Evolutionary conservation across 176 grass and related monocot species (phyloP).

Genomic region (Ananas comosus): DNA sequence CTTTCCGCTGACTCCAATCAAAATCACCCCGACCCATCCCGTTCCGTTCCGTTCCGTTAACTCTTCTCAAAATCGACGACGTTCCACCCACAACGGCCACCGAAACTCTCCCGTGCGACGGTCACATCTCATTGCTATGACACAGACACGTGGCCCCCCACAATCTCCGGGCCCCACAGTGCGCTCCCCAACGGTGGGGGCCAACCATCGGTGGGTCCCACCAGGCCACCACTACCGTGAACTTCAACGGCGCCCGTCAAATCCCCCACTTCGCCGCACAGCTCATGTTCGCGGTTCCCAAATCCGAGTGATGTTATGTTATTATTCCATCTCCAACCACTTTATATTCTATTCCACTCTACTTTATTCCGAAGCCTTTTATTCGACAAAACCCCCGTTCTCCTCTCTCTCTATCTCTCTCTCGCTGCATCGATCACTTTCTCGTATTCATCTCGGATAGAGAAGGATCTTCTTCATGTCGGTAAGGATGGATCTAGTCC

Average conservation of each 20-base stretch:
- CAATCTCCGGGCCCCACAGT: too few relatives aligned
- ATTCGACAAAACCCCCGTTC: too few relatives aligned
- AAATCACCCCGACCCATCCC: neutral
- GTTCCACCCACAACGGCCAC: neutral
- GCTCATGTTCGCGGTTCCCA: neutral
- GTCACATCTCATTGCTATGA: too few relatives aligned
- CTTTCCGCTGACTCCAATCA: neutral
- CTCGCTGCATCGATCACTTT: neutral
- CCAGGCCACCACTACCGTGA: too few relatives aligned
- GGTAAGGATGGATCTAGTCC: neutral
- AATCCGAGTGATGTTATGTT: neutral
- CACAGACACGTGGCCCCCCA: too few relatives aligned
- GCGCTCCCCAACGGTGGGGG: too few relatives aligned
- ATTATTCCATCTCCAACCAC: neutral
- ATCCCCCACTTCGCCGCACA: too few relatives aligned
- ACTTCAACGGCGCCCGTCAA: too few relatives aligned
- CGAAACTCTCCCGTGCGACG: too few relatives aligned
- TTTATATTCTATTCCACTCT: too few relatives aligned
- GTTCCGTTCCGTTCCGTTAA: neutral
- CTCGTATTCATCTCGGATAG: neutral
- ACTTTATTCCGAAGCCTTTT: too few relatives aligned
- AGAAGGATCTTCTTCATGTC: neutral
- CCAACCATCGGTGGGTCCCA: too few relatives aligned
- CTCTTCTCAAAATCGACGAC: neutral
- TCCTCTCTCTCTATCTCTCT: neutral